Conservation (phyloP, 2,329 filamentous ascomycete genomes). For the Phialophora chinensis region DNA sequence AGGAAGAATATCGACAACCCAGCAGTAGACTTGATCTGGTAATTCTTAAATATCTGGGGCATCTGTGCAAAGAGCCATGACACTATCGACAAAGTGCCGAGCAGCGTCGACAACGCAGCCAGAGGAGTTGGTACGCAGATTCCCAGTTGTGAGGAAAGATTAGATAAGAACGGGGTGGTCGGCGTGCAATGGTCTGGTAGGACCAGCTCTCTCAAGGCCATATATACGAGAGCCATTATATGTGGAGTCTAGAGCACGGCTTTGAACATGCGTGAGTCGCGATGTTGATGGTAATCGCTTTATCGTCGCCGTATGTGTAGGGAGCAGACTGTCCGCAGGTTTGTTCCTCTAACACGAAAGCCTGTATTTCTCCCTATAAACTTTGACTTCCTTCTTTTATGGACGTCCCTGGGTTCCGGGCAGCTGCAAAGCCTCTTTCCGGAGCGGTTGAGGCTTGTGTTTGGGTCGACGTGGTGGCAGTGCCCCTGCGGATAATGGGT, state of each 20-base stretch:
- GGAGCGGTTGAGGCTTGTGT: background rate
- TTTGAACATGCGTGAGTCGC: background rate
- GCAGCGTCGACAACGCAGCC: conserved; percentile 64
- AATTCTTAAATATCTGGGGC: conserved; percentile 73
- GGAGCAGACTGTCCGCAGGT: background rate
- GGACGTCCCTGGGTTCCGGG: background rate
- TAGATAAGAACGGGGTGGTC: conserved; percentile 61
- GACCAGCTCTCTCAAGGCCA: conserved; percentile 27
- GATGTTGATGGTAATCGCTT: conserved; percentile 8
- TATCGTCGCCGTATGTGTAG: conserved; percentile 22
- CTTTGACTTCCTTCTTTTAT: background rate
- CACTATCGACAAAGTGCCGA: conserved; percentile 67
- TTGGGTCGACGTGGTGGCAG: background rate
- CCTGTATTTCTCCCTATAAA: background rate
- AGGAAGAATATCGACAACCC: conserved; percentile 70
- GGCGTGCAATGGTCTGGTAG: conserved; percentile 67
- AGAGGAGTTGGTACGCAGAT: conserved; percentile 69
- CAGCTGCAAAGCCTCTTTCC: background rate
- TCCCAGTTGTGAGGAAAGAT: conserved; percentile 64
- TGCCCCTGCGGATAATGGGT: background rate
- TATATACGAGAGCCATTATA: conserved; percentile 24
- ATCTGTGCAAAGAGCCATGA: conserved; percentile 73
- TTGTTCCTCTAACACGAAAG: background rate
- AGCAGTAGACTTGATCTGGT: conserved; percentile 66
- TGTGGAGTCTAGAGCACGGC: background rate